These are phyloP conservation scores for Boletus subparvulus DNA, from an alignment of 768 basidiomycete species.

Conservation along the genomic window DNA sequence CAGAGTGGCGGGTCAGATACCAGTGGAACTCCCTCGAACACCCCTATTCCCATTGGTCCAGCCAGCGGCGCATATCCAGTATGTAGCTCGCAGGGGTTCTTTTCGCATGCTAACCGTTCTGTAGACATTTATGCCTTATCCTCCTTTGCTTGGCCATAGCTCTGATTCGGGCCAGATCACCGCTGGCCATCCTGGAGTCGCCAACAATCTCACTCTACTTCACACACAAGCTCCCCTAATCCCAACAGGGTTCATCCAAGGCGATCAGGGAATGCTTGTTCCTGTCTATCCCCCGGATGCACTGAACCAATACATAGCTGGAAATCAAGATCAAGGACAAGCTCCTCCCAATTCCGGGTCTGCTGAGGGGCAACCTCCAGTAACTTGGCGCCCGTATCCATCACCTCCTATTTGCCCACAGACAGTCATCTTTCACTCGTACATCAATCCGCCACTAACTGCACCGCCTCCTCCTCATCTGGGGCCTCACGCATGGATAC, in stretches of 20 bases:
- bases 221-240: conserved; percentile 53
- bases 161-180: conserved; percentile 26
- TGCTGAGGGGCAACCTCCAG: conserved; percentile 31
- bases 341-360: conserved; percentile 17
- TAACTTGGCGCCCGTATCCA: conserved; percentile 36
- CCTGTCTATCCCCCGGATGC: conserved; percentile 71
- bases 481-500: conserved; percentile 26
- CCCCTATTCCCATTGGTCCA: conserved; percentile 38
- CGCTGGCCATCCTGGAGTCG: conserved; percentile 18
- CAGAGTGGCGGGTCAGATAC: conserved; percentile 39
- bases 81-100: conserved; percentile 21
- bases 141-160: conserved; percentile 36
- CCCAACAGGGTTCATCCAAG: conserved; percentile 69
- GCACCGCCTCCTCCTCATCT: conserved; percentile 18
- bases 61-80: conserved; percentile 47
- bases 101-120: conserved; percentile 9
- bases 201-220: conserved; percentile 12
- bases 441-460: conserved; percentile 25
- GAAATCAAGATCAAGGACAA: conserved; percentile 33
- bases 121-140: conserved; percentile 53
- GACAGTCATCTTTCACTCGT: conserved; percentile 31
- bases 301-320: conserved; percentile 65
- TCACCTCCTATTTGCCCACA: conserved; percentile 33
- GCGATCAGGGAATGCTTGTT: conserved; percentile 69
- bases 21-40: conserved; percentile 32